Conservation (phyloP, 1,139 yeast species). For the Diutina siamensis region DNA sequence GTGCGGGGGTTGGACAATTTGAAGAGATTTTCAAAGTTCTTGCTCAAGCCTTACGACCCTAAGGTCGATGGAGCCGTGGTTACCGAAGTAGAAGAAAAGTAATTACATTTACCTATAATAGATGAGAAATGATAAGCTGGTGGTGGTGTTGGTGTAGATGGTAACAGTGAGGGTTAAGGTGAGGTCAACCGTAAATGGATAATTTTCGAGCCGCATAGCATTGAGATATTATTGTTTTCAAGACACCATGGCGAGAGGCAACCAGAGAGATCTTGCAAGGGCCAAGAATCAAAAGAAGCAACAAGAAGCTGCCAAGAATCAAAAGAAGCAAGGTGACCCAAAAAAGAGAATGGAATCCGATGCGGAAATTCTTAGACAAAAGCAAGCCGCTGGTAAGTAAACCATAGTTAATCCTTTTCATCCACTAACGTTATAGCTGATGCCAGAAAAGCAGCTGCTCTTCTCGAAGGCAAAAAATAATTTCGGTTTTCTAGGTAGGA, state of each 20-base stretch:
- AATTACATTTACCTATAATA: not conserved
- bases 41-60: conserved; percentile 63
- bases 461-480: conserved; percentile 9
- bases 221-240: too few relatives aligned
- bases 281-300: conserved; percentile 78
- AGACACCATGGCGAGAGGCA: conserved; percentile 90
- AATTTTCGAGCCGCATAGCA: too few relatives aligned
- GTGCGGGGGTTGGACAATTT: conserved; percentile 85
- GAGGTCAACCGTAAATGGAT: too few relatives aligned
- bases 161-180: too few relatives aligned
- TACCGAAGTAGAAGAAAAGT: conserved; percentile 48
- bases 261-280: conserved; percentile 91
- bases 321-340: conserved; percentile 75
- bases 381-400: conserved; percentile 69
- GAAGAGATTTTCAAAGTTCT: conserved; percentile 60
- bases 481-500: not conserved
- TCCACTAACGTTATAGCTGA: conserved; percentile 32
- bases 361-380: conserved; percentile 79
- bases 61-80: conserved; percentile 45
- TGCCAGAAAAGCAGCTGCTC: conserved; percentile 43
- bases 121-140: not conserved
- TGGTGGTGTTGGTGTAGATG: too few relatives aligned
- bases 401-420: not conserved
- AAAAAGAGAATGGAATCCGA: conserved; percentile 73
- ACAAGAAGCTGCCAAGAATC: conserved; percentile 45